Evolutionary conservation across 129 eudicot species (phyloP), one percentile per base, ranked within the genome.

Genomic region (Silybum marianum): DNA sequence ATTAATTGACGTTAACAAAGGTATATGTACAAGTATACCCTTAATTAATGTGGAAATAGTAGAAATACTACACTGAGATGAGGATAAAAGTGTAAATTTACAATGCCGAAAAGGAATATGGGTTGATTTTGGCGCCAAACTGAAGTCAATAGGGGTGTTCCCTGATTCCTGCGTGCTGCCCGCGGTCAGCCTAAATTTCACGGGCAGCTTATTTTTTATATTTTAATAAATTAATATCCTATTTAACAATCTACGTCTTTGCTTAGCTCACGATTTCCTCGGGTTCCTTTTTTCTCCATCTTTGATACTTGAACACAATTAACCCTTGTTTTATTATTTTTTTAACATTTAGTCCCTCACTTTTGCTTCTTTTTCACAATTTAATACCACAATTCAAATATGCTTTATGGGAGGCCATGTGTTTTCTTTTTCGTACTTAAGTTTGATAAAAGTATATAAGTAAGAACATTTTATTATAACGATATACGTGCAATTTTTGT

Each of bases 231-330:
- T n/a, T n/a, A n/a, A n/a, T 80, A 75, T 48, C 51, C 32, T 48
- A 32, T 39, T 38, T 54, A 69, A 32, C 70, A 23, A 60, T 42
- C 26, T 39, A 69, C 74, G 68, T 67, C 80, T 54, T 67, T 74
- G 78, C 78, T 40, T 79, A 76, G 39, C 73, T 75, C 93, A 84
- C 97, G 87, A 58, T 75, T 79, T 89, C 90, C 98, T 93, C 91
- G 93, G 89, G 78, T 85, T 63, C 95, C 87, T 67, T 80, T 69
- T 34, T 80, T 80, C 62, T 46, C 46, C 71, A 75, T 60, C 77
- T 76, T 76, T 76, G 36, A 48, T 71, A 58, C 19, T 48, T 54
- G 23, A 42, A 54, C 78, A 60, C 7, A 24, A 11, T 77, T 70
- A 19, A 83, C 82, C 86, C 77, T 71, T 71, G 25, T 70, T n/a